These are phyloP conservation scores for Alternaria hordeiaustralica DNA, from an alignment of 2,329 filamentous ascomycete species.

Conservation along the genomic window DNA sequence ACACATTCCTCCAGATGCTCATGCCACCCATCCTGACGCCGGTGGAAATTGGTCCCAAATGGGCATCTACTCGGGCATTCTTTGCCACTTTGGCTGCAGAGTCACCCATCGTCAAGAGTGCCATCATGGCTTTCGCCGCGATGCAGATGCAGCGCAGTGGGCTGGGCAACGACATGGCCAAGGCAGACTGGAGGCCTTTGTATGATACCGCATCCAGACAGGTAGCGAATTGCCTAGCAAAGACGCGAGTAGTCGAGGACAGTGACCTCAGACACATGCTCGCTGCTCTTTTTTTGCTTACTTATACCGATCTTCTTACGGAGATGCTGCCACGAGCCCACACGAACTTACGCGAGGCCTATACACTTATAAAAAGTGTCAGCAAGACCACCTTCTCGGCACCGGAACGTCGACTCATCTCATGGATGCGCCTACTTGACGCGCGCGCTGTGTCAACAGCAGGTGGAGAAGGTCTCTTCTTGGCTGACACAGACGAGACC, in stretches of 20 bases:
- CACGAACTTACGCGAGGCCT: conserved; percentile 58
- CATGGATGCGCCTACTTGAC: conserved; percentile 64
- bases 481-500: conserved; percentile 57
- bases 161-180: conserved; percentile 39
- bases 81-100: conserved; percentile 57
- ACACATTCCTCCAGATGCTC: conserved; percentile 58
- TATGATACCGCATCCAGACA: conserved; percentile 41
- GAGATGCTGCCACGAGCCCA: conserved; percentile 29
- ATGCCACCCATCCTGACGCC: conserved; percentile 62
- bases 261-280: conserved; percentile 53
- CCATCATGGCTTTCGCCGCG: conserved; percentile 61
- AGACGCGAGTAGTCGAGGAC: conserved; percentile 18
- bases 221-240: conserved; percentile 27
- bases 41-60: conserved; percentile 59
- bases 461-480: conserved; percentile 62
- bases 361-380: conserved; percentile 52
- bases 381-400: conserved; percentile 30
- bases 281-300: conserved; percentile 61
- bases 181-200: conserved; percentile 41
- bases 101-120: conserved; percentile 56
- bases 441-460: conserved; percentile 61
- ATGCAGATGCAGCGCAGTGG: conserved; percentile 49
- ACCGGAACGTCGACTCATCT: conserved; percentile 57
- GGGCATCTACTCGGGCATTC: conserved; percentile 58
- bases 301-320: conserved; percentile 57